phyloP scores from a whole-genome alignment of 164 flowering plant species.

The Aristolochia californica region DNA sequence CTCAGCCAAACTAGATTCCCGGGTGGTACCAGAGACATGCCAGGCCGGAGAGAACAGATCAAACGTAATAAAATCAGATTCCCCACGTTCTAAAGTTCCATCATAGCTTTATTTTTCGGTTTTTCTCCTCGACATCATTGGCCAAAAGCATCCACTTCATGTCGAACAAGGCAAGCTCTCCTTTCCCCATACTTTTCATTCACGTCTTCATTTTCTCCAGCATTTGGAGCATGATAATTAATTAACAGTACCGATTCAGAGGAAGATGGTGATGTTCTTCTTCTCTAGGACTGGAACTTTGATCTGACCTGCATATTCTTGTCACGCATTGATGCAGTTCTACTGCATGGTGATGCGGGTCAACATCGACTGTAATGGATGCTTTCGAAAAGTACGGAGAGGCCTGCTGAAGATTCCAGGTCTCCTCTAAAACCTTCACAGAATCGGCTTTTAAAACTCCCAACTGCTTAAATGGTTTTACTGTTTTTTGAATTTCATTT shows the following conservation, averaged over 20 bases:
- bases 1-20: conserved; percentile 4
- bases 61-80: no score
- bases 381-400: conserved; percentile 56
- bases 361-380: conserved; percentile 60
- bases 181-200: background rate
- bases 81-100: background rate
- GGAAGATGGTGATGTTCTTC: no score
- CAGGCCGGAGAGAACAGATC: background rate
- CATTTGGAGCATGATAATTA: background rate
- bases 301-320: conserved; percentile 6
- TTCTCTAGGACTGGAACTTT: no score
- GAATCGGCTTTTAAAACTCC: background rate
- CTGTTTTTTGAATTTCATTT: background rate
- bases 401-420: conserved; percentile 65
- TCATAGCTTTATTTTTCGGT: background rate
- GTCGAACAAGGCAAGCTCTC: conserved; percentile 30
- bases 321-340: conserved; percentile 12
- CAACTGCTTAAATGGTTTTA: background rate
- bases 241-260: no score
- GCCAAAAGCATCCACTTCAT: conserved; percentile 10
- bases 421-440: conserved; percentile 6
- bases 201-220: no score
- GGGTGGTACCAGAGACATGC: conserved; percentile 1
- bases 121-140: conserved; percentile 3
- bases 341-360: conserved; percentile 68